Evolutionary conservation across 2,329 filamentous ascomycete species (phyloP).

Genomic region (Neonectria hederae): DNA sequence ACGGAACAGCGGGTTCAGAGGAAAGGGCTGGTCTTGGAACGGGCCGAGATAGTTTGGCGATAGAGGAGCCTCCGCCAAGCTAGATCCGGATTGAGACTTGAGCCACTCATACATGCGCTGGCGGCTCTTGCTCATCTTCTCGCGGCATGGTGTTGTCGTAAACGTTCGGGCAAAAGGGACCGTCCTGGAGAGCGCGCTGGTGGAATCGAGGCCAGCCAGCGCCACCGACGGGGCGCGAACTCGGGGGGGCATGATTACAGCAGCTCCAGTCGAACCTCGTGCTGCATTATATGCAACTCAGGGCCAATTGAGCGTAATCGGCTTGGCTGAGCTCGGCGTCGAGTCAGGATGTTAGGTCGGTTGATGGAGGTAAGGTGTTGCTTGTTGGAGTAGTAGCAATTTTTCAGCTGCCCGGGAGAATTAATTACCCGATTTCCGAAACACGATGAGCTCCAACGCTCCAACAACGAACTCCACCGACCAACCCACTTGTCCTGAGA

Average conservation of each 20-base stretch:
- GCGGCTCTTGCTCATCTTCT: slow-evolving; percentile 51
- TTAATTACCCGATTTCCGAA: slow-evolving; percentile 10
- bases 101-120: slow-evolving; percentile 53
- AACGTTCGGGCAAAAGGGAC: slow-evolving; percentile 46
- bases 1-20: slow-evolving; percentile 75
- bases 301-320: slow-evolving; percentile 40
- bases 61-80: slow-evolving; percentile 37
- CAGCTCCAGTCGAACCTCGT: slow-evolving; percentile 27
- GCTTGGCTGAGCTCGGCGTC: slow-evolving; percentile 26
- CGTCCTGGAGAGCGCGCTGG: slow-evolving; percentile 28
- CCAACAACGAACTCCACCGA: neutral
- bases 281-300: slow-evolving; percentile 39
- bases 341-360: slow-evolving; percentile 20
- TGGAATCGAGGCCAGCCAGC: slow-evolving; percentile 45
- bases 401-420: slow-evolving; percentile 35
- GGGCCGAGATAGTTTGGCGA: slow-evolving; percentile 52
- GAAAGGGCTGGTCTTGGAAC: slow-evolving; percentile 69
- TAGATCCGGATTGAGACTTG: slow-evolving; percentile 38
- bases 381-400: slow-evolving; percentile 27
- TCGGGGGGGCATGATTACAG: slow-evolving; percentile 47
- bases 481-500: neutral
- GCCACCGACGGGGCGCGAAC: slow-evolving; percentile 43
- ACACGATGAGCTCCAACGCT: neutral
- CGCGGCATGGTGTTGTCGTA: slow-evolving; percentile 51
- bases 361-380: slow-evolving; percentile 26